A percentile compares a stretch with the other conserved stretches of the same genome.
phyloP scores from a whole-genome alignment of 371 early-diverging fungal species.

The Syncephalastrum sp. region DNA sequence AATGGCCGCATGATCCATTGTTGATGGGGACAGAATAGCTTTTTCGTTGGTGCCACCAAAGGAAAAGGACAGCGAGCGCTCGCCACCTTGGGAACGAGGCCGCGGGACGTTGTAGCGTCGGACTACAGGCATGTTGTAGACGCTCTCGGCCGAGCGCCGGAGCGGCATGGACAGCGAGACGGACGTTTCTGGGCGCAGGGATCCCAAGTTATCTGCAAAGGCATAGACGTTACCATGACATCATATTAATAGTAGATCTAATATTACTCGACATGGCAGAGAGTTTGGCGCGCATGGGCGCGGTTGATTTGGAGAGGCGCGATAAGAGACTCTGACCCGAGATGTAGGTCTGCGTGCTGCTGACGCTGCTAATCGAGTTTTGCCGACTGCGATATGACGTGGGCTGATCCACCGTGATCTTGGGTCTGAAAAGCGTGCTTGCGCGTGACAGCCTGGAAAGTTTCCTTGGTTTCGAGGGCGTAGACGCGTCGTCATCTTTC shows the following conservation, averaged over 20 bases:
- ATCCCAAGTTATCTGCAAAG: constrained; percentile 3
- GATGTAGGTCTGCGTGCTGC: constrained; percentile 6
- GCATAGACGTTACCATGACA: constrained; percentile 1
- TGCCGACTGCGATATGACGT: constrained; percentile 2
- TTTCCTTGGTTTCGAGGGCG: constrained; percentile 4
- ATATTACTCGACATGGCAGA: constrained; percentile 17
- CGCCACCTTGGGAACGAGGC: constrained; percentile 7
- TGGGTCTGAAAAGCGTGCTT: constrained; percentile 16
- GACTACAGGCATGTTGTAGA: constrained; percentile 10
- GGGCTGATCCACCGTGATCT: constrained; percentile 3
- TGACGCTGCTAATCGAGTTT: constrained; percentile 1
- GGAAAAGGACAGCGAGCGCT: constrained; percentile 19
- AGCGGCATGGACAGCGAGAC: constrained; percentile 16
- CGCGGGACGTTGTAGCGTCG: constrained; percentile 4
- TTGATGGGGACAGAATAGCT: no score
- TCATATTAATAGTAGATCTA: neutral
- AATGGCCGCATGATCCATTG: no score
- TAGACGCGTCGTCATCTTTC: neutral
- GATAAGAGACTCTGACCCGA: constrained; percentile 11
- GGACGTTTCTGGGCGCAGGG: constrained; percentile 17
- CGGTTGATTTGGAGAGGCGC: constrained; percentile 16
- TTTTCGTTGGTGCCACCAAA: constrained; percentile 11
- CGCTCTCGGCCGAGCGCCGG: constrained; percentile 19
- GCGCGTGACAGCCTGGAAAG: constrained; percentile 17
- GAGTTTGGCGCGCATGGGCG: constrained; percentile 17